Conservation (phyloP, 2,329 filamentous ascomycete species). For the Chaetomiaceae sp. region DNA sequence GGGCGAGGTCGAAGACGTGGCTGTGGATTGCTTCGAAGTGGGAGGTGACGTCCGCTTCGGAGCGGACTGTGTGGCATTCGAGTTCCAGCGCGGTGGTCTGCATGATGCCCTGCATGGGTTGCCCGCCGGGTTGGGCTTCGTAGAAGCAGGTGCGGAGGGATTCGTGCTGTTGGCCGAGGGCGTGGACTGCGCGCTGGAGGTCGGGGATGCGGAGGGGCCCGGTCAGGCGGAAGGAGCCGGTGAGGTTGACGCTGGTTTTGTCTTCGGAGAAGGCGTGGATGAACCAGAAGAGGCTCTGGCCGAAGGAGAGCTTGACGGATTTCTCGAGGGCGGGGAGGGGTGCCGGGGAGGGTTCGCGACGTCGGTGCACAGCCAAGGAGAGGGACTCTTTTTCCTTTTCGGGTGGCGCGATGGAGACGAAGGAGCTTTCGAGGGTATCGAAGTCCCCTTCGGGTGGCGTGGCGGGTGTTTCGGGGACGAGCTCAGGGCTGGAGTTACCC, state of each 20-base stretch:
- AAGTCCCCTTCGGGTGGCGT: too few relatives aligned
- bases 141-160: conserved; percentile 30
- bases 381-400: conserved; percentile 12
- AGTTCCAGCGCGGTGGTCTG: conserved; percentile 24
- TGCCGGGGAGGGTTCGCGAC: neutral
- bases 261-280: conserved; percentile 30
- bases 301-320: conserved; percentile 31
- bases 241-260: conserved; percentile 35
- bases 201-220: conserved; percentile 29
- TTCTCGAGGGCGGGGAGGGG: conserved; percentile 3
- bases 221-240: conserved; percentile 25
- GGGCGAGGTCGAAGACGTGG: conserved; percentile 32
- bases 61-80: conserved; percentile 19
- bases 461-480: too few relatives aligned
- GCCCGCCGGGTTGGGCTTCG: conserved; percentile 10
- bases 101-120: conserved; percentile 19
- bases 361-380: conserved; percentile 17
- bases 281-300: conserved; percentile 39
- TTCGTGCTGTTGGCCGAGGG: conserved; percentile 29
- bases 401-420: neutral
- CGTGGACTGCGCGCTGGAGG: conserved; percentile 30
- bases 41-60: conserved; percentile 20
- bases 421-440: too few relatives aligned
- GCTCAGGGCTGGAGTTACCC: too few relatives aligned
- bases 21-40: conserved; percentile 27